phyloP scores from a whole-genome alignment of 306 rosid genomes.

The Acacia crassicarpa region DNA sequence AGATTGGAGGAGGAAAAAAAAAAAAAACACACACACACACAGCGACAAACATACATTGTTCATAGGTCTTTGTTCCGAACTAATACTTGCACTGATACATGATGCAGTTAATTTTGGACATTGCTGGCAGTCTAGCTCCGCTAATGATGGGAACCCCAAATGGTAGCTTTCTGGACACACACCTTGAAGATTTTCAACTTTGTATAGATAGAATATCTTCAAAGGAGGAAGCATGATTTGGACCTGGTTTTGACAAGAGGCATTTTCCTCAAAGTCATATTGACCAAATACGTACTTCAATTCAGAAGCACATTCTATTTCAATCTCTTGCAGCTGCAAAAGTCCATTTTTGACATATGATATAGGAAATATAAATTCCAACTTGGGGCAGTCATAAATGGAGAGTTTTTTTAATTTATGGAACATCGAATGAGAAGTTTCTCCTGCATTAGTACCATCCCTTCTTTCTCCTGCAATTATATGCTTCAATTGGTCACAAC shows the following conservation, averaged over 20 bases:
- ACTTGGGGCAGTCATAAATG: not conserved
- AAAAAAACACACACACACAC: not conserved
- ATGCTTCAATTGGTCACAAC: constrained; percentile 16
- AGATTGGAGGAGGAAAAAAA: not conserved
- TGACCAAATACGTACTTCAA: constrained; percentile 15
- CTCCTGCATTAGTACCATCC: not conserved
- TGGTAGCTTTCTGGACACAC: not conserved
- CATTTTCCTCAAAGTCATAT: not conserved
- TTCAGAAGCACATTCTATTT: not conserved
- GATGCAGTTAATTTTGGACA: constrained; percentile 18
- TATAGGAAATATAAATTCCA: constrained; percentile 21
- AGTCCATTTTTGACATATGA: not conserved
- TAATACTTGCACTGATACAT: not conserved
- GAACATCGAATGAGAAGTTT: not conserved
- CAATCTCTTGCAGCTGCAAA: not conserved
- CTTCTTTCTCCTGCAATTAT: not conserved
- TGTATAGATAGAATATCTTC: not conserved
- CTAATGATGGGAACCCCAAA: constrained; percentile 7
- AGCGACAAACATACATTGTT: not conserved
- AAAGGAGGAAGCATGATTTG: constrained; percentile 8
- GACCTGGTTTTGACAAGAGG: constrained; percentile 1
- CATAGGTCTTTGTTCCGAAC: not conserved
- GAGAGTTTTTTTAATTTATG: constrained; percentile 14
- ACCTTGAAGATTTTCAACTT: not conserved
- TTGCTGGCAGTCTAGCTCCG: not conserved